Evolutionary conservation across 306 rosid species (phyloP).

Genomic region (Prinsepia uniflora): DNA sequence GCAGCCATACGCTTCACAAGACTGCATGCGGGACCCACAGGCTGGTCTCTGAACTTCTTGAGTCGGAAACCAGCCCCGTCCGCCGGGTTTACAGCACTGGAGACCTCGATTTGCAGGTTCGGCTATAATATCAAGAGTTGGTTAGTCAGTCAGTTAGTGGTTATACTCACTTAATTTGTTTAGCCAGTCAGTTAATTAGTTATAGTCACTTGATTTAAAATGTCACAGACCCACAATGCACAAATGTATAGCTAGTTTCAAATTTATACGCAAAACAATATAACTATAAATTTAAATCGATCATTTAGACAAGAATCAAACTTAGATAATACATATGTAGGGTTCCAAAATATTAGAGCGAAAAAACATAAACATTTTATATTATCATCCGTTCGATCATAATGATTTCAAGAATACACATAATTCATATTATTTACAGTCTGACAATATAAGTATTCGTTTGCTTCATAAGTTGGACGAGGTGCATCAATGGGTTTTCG

Average conservation of each 20-base stretch:
- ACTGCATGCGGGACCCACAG: constrained; percentile 35
- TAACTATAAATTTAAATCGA: neutral
- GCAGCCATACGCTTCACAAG: constrained; percentile 51
- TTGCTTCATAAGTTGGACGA: no score
- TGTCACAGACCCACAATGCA: neutral
- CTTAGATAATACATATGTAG: no score
- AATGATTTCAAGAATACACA: no score
- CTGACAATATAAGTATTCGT: neutral
- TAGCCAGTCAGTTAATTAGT: neutral
- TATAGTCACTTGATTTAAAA: no score
- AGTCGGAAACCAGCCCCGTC: constrained; percentile 38
- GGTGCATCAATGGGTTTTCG: neutral
- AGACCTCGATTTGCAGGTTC: constrained; percentile 63
- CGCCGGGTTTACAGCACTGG: constrained; percentile 66
- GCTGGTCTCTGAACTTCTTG: constrained; percentile 33
- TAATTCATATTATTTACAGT: no score
- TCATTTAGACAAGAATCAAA: neutral
- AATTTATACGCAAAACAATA: neutral
- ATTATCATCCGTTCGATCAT: no score
- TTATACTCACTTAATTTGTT: neutral
- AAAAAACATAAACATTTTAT: no score
- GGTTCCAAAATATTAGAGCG: no score
- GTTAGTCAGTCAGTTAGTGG: neutral
- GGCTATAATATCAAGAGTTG: neutral
- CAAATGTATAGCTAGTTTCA: neutral